Evolutionary conservation across 352 stramenopile genomes (phyloP).

Genomic region (Phytopythium oedochilum): DNA sequence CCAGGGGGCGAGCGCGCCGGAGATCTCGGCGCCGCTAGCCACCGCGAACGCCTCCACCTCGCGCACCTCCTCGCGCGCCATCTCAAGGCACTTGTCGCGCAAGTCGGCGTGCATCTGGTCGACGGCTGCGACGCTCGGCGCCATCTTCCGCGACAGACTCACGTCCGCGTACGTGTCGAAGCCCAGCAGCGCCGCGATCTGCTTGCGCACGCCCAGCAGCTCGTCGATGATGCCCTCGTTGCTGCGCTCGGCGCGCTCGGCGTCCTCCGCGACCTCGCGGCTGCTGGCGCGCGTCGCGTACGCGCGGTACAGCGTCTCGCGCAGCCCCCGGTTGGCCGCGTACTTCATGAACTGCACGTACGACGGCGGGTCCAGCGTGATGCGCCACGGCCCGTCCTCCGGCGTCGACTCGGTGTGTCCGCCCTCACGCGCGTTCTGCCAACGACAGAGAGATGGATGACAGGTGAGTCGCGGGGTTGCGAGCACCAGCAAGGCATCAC

Average conservation of each 20-base stretch:
- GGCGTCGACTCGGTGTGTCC: constrained; percentile 62
- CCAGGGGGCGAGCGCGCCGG: constrained; percentile 83
- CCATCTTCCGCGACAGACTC: constrained; percentile 96
- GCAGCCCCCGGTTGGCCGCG: constrained; percentile 83
- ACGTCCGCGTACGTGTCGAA: constrained; percentile 93
- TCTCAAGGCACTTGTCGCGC: constrained; percentile 88
- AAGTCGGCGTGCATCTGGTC: constrained; percentile 93
- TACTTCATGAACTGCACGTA: constrained; percentile 97
- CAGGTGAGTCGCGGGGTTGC: not conserved
- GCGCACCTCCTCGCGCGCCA: constrained; percentile 89
- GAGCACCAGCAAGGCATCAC: too few relatives aligned
- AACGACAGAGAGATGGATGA: too few relatives aligned
- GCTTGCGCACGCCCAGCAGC: constrained; percentile 89
- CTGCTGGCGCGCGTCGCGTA: constrained; percentile 90
- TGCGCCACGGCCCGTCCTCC: constrained; percentile 89
- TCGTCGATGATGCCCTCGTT: constrained; percentile 95
- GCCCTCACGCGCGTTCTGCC: constrained; percentile 64
- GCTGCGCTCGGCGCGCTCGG: constrained; percentile 22
- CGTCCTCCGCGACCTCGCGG: constrained; percentile 30
- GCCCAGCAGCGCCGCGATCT: constrained; percentile 91
- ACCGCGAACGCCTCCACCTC: constrained; percentile 87
- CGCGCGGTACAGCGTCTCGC: constrained; percentile 92
- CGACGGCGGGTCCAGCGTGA: constrained; percentile 93
- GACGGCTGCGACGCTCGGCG: constrained; percentile 86
- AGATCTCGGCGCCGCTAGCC: constrained; percentile 48